Percentiles rank a stretch among this genome's conserved stretches.
Evolutionary conservation across 1,284 basidiomycete genomes (phyloP).

Genomic region (Ustilago vetiveriae): DNA sequence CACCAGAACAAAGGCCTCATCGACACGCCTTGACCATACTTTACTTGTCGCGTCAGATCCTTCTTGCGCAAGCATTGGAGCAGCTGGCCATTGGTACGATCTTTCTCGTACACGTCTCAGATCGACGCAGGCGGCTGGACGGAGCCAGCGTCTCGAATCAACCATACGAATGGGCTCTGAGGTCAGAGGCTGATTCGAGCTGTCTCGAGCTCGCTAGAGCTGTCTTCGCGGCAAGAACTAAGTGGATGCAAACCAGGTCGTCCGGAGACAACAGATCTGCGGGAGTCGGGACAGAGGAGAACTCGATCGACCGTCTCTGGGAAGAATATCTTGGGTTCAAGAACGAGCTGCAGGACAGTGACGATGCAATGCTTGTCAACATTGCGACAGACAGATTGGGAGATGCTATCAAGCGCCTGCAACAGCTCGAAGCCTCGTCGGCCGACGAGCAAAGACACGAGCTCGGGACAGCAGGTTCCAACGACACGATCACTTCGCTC

Average conservation of each 20-base stretch:
- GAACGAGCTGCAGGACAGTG: neutral
- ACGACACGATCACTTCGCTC: slow-evolving; percentile 11
- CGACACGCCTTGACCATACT: slow-evolving; percentile 10
- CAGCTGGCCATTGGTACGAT: slow-evolving; percentile 21
- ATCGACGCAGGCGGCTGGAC: neutral
- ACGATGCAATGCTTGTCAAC: neutral
- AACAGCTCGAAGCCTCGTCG: slow-evolving; percentile 4
- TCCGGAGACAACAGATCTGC: neutral
- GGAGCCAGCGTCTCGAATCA: neutral
- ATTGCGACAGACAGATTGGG: slow-evolving; percentile 12
- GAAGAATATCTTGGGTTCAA: slow-evolving; percentile 18
- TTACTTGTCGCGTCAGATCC: slow-evolving; percentile 30
- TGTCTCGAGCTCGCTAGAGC: slow-evolving; percentile 12
- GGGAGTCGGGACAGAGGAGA: neutral
- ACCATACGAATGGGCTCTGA: slow-evolving; percentile 5
- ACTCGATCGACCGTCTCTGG: slow-evolving; percentile 25
- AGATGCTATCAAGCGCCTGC: slow-evolving; percentile 8
- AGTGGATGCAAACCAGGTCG: slow-evolving; percentile 29
- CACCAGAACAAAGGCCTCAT: slow-evolving; percentile 10
- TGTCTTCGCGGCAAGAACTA: slow-evolving; percentile 26
- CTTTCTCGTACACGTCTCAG: slow-evolving; percentile 16
- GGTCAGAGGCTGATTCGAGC: slow-evolving; percentile 1
- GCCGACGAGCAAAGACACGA: slow-evolving; percentile 3
- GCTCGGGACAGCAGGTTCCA: slow-evolving; percentile 7
- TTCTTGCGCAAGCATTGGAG: slow-evolving; percentile 29